Evolutionary conservation across 441 rosid genomes (phyloP).

Genomic region (Euphorbia schlechtendalii): DNA sequence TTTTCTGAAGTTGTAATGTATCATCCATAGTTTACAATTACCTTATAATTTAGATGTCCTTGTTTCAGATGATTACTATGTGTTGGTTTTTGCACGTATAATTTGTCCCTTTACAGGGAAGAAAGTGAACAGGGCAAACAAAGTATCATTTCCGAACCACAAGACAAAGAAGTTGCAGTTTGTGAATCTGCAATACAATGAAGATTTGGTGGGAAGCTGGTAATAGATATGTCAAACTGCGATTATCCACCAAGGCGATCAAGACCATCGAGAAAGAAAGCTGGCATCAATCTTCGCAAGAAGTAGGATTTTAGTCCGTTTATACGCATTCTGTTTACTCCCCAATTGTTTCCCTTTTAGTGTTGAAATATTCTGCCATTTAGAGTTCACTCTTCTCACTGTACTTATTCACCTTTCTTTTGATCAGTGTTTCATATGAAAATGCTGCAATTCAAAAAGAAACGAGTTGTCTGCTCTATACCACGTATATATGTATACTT

Average conservation of each 20-base stretch:
- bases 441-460: no score
- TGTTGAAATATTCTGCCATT: no score
- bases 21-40: no score
- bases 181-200: conserved; percentile 89
- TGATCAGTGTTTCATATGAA: no score
- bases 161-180: conserved; percentile 87
- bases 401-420: no score
- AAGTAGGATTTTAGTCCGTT: conserved; percentile 24
- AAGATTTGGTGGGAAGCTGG: conserved; percentile 97
- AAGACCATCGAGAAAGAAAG: conserved; percentile 97
- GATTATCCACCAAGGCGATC: conserved; percentile 78
- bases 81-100: conserved; percentile 46
- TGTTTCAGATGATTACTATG: neutral
- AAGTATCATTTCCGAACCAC: conserved; percentile 91
- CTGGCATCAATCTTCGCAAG: conserved; percentile 81
- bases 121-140: conserved; percentile 84
- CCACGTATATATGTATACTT: neutral
- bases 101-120: conserved; percentile 89
- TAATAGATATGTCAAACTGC: conserved; percentile 68
- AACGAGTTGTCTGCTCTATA: no score
- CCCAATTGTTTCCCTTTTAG: no score
- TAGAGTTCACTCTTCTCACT: no score
- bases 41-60: neutral
- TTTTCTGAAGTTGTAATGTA: no score
- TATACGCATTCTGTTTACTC: neutral